Conservation (phyloP, 345 rosid species). For the Hibiscus syriacus region DNA sequence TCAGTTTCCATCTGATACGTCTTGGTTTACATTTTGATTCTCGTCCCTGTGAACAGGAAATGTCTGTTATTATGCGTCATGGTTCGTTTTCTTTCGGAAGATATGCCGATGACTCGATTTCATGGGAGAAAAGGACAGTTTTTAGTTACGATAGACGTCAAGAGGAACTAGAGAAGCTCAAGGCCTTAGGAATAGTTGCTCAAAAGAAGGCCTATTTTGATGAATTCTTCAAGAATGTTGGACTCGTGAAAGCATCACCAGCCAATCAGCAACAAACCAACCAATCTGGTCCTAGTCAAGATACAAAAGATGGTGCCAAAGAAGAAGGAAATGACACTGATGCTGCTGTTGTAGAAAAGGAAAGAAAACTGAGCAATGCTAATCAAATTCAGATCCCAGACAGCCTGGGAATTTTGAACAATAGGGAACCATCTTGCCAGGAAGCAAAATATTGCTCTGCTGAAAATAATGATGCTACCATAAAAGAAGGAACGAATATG, state of each 20-base stretch:
- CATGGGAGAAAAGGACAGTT: constrained; percentile 1
- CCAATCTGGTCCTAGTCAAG: background rate
- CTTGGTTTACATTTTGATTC: background rate
- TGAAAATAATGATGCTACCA: background rate
- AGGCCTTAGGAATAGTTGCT: background rate
- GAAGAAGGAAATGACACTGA: background rate
- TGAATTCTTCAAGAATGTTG: background rate
- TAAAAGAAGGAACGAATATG: background rate
- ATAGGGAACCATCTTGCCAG: background rate
- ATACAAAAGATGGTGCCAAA: background rate
- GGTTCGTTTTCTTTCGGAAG: constrained; percentile 4
- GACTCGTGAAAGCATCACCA: background rate
- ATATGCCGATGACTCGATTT: background rate
- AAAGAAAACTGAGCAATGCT: background rate
- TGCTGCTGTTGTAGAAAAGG: background rate
- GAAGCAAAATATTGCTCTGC: background rate
- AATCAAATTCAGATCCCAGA: background rate
- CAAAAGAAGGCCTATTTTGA: constrained; percentile 1
- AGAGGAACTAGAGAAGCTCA: background rate
- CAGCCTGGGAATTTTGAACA: background rate
- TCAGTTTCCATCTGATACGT: background rate
- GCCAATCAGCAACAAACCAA: background rate
- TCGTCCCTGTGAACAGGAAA: background rate
- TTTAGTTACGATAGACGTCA: background rate
- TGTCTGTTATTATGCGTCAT: background rate